These are phyloP conservation scores for Xenosphaeropsis pyriputrescens DNA, from an alignment of 2,329 filamentous ascomycete genomes.

Conservation along the genomic window DNA sequence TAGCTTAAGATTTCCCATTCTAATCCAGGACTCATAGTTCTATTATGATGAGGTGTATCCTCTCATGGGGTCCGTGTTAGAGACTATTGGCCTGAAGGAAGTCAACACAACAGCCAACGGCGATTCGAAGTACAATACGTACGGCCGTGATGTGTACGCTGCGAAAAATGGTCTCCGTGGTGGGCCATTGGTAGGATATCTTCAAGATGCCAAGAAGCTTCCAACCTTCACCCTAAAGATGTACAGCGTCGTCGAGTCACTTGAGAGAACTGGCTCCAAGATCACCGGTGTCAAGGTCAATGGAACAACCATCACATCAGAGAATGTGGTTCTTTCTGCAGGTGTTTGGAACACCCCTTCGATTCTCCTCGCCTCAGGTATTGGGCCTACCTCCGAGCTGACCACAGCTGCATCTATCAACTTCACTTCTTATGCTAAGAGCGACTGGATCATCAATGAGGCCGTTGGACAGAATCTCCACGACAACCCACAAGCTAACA, in stretches of 20 bases:
- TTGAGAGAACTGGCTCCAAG: conserved; percentile 43
- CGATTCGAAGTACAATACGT: conserved; percentile 42
- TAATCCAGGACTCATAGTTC: conserved; percentile 25
- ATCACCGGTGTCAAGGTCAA: conserved; percentile 44
- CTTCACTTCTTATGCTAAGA: background rate
- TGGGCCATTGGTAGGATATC: conserved; percentile 54
- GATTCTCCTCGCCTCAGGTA: conserved; percentile 20
- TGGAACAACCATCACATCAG: conserved; percentile 4
- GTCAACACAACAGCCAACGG: conserved; percentile 28
- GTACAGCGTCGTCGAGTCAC: conserved; percentile 44
- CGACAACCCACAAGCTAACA: too few relatives aligned
- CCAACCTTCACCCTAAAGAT: conserved; percentile 50
- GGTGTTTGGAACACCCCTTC: conserved; percentile 13
- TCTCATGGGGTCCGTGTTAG: conserved; percentile 29
- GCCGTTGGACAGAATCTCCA: background rate
- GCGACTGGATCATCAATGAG: conserved; percentile 1
- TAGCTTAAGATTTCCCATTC: too few relatives aligned
- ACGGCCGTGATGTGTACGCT: conserved; percentile 48
- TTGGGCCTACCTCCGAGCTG: conserved; percentile 11
- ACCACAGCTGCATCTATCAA: conserved; percentile 1
- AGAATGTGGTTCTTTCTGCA: conserved; percentile 16
- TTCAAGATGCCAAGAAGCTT: conserved; percentile 39
- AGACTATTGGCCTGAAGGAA: conserved; percentile 38
- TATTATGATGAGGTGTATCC: conserved; percentile 51
- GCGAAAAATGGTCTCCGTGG: conserved; percentile 45